These are phyloP conservation scores for Rubus idaeus DNA, from an alignment of 306 rosid genomes.

Conservation along the genomic window DNA sequence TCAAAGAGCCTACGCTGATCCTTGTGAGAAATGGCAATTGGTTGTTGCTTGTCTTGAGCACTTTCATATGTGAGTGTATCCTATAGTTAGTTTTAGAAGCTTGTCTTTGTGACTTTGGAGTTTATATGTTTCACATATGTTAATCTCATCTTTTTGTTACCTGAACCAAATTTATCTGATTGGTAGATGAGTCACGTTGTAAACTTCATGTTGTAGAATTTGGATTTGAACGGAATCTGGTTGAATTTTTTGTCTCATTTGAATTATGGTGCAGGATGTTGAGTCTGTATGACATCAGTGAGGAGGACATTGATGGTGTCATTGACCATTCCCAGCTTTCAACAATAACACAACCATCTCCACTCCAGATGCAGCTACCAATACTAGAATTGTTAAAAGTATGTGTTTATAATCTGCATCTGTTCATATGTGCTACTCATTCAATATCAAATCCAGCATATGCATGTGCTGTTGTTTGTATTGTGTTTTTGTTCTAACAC, in stretches of 20 bases:
- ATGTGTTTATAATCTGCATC: conserved; percentile 24
- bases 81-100: conserved; percentile 13
- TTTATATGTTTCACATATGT: not conserved
- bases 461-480: not conserved
- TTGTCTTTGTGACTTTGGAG: conserved; percentile 17
- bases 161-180: not conserved
- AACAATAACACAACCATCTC: conserved; percentile 56
- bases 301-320: conserved; percentile 74
- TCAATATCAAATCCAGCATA: conserved; percentile 1
- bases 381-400: conserved; percentile 89
- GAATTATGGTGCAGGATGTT: conserved; percentile 62
- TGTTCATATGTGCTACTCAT: not conserved
- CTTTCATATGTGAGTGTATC: conserved; percentile 77
- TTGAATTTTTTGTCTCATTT: conserved; percentile 16
- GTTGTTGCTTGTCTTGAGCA: conserved; percentile 88
- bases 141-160: not conserved
- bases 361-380: conserved; percentile 81
- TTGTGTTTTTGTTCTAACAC: not conserved
- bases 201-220: not conserved
- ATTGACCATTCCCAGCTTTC: conserved; percentile 65
- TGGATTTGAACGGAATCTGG: not conserved
- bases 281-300: conserved; percentile 71
- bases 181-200: not conserved
- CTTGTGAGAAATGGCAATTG: conserved; percentile 92
- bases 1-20: conserved; percentile 90